phyloP scores from a whole-genome alignment of 2,329 filamentous ascomycete species.

The Penicillium sp. region DNA sequence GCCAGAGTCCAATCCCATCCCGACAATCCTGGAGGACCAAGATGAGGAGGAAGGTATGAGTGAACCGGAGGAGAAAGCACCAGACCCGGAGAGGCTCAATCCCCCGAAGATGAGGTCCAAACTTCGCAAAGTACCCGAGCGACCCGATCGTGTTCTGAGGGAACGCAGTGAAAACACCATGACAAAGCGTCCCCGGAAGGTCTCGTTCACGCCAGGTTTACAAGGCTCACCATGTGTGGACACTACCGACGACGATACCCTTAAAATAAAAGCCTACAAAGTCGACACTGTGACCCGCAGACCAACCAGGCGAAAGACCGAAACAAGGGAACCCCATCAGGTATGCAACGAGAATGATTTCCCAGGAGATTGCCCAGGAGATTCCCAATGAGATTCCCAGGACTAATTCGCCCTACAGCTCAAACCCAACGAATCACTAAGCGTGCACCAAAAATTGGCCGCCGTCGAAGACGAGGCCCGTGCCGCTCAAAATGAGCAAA shows the following conservation, averaged over 20 bases:
- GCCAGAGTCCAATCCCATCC: slow-evolving; percentile 24
- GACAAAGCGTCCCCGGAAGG: slow-evolving; percentile 34
- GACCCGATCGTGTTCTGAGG: slow-evolving; percentile 32
- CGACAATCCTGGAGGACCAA: slow-evolving; percentile 34
- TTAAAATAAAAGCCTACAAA: slow-evolving; percentile 35
- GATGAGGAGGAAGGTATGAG: slow-evolving; percentile 29
- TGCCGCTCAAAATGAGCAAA: slow-evolving; percentile 35
- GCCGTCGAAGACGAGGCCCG: slow-evolving; percentile 44
- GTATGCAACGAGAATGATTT: slow-evolving; percentile 22
- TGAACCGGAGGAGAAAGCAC: slow-evolving; percentile 23
- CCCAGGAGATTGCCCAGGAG: background rate
- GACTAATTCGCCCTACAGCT: slow-evolving; percentile 16
- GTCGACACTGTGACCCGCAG: slow-evolving; percentile 31
- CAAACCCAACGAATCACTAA: slow-evolving; percentile 27
- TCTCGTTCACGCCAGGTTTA: slow-evolving; percentile 37
- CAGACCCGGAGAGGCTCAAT: slow-evolving; percentile 5
- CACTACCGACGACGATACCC: slow-evolving; percentile 33
- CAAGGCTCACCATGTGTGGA: slow-evolving; percentile 29
- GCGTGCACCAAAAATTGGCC: slow-evolving; percentile 45
- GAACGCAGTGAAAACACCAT: slow-evolving; percentile 39
- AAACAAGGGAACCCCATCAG: slow-evolving; percentile 30
- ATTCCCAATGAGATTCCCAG: background rate
- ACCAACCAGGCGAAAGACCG: slow-evolving; percentile 26
- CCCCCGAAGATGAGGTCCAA: slow-evolving; percentile 19
- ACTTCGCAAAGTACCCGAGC: slow-evolving; percentile 24